Conservation (phyloP, 257 asterid genomes). For the Lavandula angustifolia region DNA sequence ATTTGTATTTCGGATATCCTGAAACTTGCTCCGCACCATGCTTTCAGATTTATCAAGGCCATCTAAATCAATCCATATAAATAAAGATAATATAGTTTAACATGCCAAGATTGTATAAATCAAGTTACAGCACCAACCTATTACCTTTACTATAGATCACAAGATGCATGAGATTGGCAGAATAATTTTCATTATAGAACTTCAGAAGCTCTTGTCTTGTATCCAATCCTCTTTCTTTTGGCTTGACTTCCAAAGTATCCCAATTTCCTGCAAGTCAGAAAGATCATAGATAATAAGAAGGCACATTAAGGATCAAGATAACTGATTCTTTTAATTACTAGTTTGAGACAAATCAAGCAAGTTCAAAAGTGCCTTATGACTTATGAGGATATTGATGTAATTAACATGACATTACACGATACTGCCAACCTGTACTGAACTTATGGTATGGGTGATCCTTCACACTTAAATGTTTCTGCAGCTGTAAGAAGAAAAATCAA, state of each 20-base stretch:
- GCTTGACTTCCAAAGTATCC: constrained; percentile 88
- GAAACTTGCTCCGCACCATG: constrained; percentile 73
- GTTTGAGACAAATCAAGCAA: constrained; percentile 1
- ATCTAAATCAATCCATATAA: constrained; percentile 50
- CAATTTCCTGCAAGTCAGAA: constrained; percentile 66
- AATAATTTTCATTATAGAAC: constrained; percentile 79
- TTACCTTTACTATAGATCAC: constrained; percentile 87
- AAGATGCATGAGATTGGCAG: constrained; percentile 95
- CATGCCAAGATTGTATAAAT: constrained; percentile 28
- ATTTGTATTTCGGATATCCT: constrained; percentile 72
- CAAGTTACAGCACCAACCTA: constrained; percentile 26
- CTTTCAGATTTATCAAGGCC: constrained; percentile 78
- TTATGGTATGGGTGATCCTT: constrained; percentile 88
- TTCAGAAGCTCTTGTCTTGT: constrained; percentile 82
- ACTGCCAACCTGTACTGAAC: constrained; percentile 87
- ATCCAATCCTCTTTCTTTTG: constrained; percentile 83
- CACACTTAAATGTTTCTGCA: constrained; percentile 82
- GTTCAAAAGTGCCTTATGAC: background rate
- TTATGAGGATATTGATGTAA: background rate
- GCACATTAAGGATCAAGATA: constrained; percentile 17
- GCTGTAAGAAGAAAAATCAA: constrained; percentile 50
- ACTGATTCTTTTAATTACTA: constrained; percentile 2
- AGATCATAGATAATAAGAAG: constrained; percentile 2
- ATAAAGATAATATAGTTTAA: constrained; percentile 28
- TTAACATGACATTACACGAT: constrained; percentile 23